Evolutionary conservation across 352 stramenopile species (phyloP).

Genomic region (Aphanomyces cochlioides): DNA sequence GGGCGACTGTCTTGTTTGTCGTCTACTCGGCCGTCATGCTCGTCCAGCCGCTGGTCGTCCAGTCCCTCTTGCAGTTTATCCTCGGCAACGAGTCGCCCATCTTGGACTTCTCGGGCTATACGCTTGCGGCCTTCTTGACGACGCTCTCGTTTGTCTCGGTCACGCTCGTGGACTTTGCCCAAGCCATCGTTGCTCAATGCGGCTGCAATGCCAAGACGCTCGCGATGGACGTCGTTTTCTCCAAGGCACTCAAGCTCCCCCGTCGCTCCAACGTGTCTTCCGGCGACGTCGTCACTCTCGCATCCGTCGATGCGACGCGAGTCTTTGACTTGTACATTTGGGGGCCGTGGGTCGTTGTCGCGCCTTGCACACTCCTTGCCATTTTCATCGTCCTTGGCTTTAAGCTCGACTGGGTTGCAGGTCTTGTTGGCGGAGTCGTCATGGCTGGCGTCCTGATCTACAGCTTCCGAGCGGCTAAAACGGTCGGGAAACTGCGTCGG

Average conservation of each 20-base stretch:
- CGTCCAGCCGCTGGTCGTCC: conserved; percentile 50
- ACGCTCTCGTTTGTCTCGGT: conserved; percentile 40
- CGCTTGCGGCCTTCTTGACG: conserved; percentile 39
- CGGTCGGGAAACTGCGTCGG: conserved; percentile 39
- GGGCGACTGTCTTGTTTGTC: conserved; percentile 37
- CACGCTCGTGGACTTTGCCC: conserved; percentile 44
- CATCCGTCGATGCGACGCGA: conserved; percentile 46
- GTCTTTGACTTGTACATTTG: conserved; percentile 48
- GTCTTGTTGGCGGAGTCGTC: not conserved
- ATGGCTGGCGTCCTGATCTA: conserved; percentile 16
- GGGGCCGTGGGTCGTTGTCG: conserved; percentile 45
- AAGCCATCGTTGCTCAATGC: conserved; percentile 42
- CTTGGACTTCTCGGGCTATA: conserved; percentile 48
- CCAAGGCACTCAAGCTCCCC: conserved; percentile 48
- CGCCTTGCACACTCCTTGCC: conserved; percentile 41
- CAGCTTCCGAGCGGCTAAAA: conserved; percentile 35
- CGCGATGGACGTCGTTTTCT: conserved; percentile 53
- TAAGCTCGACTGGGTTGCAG: conserved; percentile 33
- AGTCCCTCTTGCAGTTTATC: conserved; percentile 30
- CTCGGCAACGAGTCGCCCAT: conserved; percentile 31
- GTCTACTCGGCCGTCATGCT: conserved; percentile 42
- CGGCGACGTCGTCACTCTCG: conserved; percentile 53
- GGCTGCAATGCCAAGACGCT: conserved; percentile 50
- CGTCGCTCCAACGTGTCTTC: conserved; percentile 45
- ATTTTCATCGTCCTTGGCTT: conserved; percentile 45